phyloP scores from a whole-genome alignment of 495 filamentous ascomycete species.

The Penicillium atrosanguineum region DNA sequence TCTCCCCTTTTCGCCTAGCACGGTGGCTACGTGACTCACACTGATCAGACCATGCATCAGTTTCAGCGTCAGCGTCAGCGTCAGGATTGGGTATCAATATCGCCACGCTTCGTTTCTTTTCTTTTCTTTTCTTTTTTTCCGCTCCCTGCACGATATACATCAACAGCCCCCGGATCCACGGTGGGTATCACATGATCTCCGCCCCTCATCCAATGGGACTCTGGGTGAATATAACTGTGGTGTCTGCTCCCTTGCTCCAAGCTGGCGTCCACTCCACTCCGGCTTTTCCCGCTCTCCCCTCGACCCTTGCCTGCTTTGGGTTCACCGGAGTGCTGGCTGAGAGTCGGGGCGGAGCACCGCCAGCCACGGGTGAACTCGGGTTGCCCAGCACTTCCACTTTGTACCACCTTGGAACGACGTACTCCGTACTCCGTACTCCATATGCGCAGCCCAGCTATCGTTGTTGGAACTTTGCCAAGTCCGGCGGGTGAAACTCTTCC shows the following conservation, averaged over 20 bases:
- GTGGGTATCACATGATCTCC: conserved; percentile 30
- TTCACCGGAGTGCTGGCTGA: conserved; percentile 31
- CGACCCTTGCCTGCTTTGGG: conserved; percentile 33
- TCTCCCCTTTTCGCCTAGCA: conserved; percentile 14
- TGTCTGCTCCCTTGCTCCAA: background rate
- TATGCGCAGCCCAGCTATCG: background rate
- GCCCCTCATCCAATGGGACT: conserved; percentile 13
- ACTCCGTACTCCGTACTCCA: background rate
- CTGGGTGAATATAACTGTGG: conserved; percentile 15
- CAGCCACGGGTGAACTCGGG: conserved; percentile 25
- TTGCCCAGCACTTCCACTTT: no score
- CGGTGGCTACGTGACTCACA: background rate
- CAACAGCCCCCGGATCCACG: conserved; percentile 6
- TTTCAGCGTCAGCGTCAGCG: background rate
- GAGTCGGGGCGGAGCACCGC: conserved; percentile 16
- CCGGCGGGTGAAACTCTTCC: background rate
- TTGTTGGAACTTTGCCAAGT: background rate
- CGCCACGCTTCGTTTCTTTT: no score
- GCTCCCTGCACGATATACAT: background rate
- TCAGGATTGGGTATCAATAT: background rate
- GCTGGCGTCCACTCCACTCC: conserved; percentile 12
- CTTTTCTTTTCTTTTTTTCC: background rate
- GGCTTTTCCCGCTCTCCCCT: conserved; percentile 17
- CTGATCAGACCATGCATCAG: background rate
- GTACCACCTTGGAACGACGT: background rate